Conservation (phyloP, 257 asterid species). For the Solanum megistacrolobum region DNA sequence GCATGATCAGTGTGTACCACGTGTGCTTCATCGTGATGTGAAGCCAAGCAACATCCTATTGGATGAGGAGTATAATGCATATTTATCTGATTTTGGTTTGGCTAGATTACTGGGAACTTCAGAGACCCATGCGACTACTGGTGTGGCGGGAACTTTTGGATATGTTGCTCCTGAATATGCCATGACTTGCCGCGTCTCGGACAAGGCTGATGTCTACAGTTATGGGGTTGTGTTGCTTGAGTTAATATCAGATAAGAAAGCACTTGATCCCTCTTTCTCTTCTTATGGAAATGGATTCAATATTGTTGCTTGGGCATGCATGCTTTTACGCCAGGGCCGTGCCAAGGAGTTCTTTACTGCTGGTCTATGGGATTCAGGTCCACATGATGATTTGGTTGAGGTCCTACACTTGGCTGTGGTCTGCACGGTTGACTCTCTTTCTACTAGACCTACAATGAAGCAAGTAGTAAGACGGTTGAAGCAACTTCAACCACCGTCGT, state of each 20-base stretch:
- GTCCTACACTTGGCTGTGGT: conserved; percentile 69
- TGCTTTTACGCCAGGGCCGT: conserved; percentile 73
- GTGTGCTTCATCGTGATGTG: conserved; percentile 92
- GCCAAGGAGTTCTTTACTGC: conserved; percentile 77
- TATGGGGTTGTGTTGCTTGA: conserved; percentile 87
- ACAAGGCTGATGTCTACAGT: conserved; percentile 90
- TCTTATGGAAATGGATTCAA: conserved; percentile 81
- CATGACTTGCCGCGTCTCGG: conserved; percentile 89
- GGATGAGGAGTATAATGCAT: conserved; percentile 77
- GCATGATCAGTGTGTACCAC: conserved; percentile 85
- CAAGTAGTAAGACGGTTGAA: conserved; percentile 79
- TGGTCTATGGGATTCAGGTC: conserved; percentile 84
- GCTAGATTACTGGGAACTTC: conserved; percentile 78
- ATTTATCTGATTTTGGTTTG: conserved; percentile 78
- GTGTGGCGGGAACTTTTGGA: conserved; percentile 90
- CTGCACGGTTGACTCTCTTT: conserved; percentile 72
- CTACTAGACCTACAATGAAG: conserved; percentile 83
- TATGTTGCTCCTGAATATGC: conserved; percentile 95
- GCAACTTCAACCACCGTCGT: conserved; percentile 80
- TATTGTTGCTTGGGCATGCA: conserved; percentile 85
- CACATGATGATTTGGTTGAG: conserved; percentile 82
- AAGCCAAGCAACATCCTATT: conserved; percentile 84
- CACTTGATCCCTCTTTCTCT: conserved; percentile 84
- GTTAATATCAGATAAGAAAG: conserved; percentile 82
- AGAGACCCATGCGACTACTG: conserved; percentile 83